Percentiles rank a stretch among this genome's conserved stretches.
Conservation (phyloP, 1,284 basidiomycete genomes). For the Microbotryum silenes-acaulis region DNA sequence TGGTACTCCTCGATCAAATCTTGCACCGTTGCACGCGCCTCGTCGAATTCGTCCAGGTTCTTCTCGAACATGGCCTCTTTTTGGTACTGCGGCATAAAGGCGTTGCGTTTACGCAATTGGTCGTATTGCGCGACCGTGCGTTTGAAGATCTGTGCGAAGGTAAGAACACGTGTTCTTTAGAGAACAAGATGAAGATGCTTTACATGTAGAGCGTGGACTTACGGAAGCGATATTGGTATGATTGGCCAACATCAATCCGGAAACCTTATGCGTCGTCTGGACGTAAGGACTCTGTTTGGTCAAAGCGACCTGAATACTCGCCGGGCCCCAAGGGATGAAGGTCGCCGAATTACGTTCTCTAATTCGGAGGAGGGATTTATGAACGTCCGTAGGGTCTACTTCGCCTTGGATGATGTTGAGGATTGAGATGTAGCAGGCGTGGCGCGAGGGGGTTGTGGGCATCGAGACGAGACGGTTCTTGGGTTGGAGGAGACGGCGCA, state of each 20-base stretch:
- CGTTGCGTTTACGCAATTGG: conserved; percentile 75
- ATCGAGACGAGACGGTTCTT: conserved; percentile 99
- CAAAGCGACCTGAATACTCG: conserved; percentile 93
- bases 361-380: conserved; percentile 93
- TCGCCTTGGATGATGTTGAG: conserved; percentile 98
- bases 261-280: conserved; percentile 59
- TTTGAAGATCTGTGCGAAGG: conserved; percentile 67
- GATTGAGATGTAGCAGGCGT: conserved; percentile 87
- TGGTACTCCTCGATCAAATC: conserved; percentile 84
- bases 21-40: conserved; percentile 63
- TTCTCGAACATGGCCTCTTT: conserved; percentile 91
- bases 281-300: conserved; percentile 87
- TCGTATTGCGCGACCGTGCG: conserved; percentile 96
- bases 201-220: conserved; percentile 38
- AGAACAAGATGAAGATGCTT: too few relatives aligned
- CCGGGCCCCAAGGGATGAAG: conserved; percentile 99
- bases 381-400: conserved; percentile 95
- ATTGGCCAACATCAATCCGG: conserved; percentile 96
- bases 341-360: conserved; percentile 92
- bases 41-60: conserved; percentile 86
- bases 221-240: conserved; percentile 95
- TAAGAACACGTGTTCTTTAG: too few relatives aligned
- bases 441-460: conserved; percentile 33
- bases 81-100: conserved; percentile 96
- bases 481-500: conserved; percentile 93